Conservation (phyloP, 306 rosid genomes). For the Citrullus mucosospermus region DNA sequence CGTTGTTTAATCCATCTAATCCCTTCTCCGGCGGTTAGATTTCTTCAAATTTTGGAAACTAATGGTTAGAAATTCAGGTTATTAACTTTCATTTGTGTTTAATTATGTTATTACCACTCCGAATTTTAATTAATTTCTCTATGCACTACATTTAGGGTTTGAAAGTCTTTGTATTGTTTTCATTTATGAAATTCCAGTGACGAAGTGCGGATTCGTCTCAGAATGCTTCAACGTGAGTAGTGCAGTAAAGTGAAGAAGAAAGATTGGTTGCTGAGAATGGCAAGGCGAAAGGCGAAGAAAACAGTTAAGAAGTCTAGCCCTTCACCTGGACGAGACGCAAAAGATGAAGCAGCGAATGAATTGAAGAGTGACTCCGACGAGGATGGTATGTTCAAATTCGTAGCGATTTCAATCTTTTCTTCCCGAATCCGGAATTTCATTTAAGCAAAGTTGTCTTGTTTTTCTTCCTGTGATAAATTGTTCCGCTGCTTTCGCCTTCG, state of each 20-base stretch:
- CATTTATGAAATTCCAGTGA: neutral
- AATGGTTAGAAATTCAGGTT: too few species aligned
- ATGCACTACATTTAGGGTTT: neutral
- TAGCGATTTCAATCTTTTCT: neutral
- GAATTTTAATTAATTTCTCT: neutral
- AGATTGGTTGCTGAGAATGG: constrained; percentile 22
- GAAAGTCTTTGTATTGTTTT: neutral
- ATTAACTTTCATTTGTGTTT: too few species aligned
- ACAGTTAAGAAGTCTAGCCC: constrained; percentile 12
- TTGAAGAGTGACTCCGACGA: constrained; percentile 7
- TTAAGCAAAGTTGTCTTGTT: neutral
- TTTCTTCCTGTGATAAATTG: too few species aligned
- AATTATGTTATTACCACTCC: neutral
- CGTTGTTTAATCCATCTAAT: neutral
- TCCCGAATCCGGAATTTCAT: neutral
- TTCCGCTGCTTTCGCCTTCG: neutral
- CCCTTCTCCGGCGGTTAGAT: neutral
- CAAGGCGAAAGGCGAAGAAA: constrained; percentile 35
- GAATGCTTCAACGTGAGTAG: neutral
- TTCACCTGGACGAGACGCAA: neutral
- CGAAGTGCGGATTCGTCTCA: neutral
- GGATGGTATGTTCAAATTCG: constrained; percentile 27
- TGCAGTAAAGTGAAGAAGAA: neutral
- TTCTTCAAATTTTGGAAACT: neutral
- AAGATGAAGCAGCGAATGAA: constrained; percentile 8